Evolutionary conservation across 2,329 filamentous ascomycete genomes (phyloP), one percentile per base, ranked within the genome.

Genomic region (Catunica adiposa): DNA sequence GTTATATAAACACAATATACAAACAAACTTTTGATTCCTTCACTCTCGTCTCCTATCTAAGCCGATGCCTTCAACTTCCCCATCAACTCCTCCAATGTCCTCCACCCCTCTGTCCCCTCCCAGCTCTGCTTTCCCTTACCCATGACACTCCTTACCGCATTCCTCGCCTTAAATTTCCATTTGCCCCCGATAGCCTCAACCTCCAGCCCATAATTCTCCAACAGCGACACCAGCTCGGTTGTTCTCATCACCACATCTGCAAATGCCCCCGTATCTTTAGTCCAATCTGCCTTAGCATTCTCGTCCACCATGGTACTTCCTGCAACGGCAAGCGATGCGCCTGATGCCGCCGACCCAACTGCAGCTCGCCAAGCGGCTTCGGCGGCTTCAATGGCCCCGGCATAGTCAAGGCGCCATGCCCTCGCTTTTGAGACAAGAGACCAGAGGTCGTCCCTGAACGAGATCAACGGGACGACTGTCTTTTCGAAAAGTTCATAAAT

Each of bases 131-230:
- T 89, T 0, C 79, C 89, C 64, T 85, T 84, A 0, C 88, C 84
- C 74, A 94, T 76, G 5, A 97, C 83, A 53, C 86, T 88, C 55
- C 89, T 75, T 1, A 95, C 75, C 9, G 89, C 89, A 66, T 80
- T 94, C 62, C 87, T 76, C 0, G 87, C 86, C 76, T 95, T 97
- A 60, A 86, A 86, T 67, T 79, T 85, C 92, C 92, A 98, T 63
- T 82, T 83, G 58, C 76, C 77, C 1, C 86, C 87, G 1, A 96
- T 81, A 29, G 79, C 64, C 60, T 82, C 79, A 20, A 80, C 74
- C 61, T 78, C 74, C 0, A 73, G 70, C 0, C 86, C 86, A 62
- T 89, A 81, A 66, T 83, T 88, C 69, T 92, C 86, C 68, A 96
- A 86, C 53, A 85, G 79, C 60, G 86, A 82, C 0, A 92, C 86